These are phyloP conservation scores for Aureobasidium sp. DNA, from an alignment of 2,329 filamentous ascomycete species.

Conservation along the genomic window DNA sequence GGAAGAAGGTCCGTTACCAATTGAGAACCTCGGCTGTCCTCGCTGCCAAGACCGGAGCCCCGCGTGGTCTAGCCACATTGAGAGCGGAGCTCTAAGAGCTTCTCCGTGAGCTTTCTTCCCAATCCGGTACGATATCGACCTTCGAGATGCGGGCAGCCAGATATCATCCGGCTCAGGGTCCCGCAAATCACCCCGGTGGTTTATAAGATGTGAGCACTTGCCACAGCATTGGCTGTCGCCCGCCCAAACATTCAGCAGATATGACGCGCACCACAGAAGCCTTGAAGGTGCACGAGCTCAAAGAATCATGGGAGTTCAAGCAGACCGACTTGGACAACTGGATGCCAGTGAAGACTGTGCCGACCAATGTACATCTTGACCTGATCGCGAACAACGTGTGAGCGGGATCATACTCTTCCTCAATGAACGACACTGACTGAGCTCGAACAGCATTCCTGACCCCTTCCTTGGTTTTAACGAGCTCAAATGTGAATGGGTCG, in stretches of 20 bases:
- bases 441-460: constrained; percentile 34
- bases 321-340: constrained; percentile 34
- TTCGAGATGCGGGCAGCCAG: neutral
- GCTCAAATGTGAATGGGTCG: constrained; percentile 41
- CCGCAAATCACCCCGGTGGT: neutral
- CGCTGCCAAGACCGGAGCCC: neutral
- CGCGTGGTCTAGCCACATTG: neutral
- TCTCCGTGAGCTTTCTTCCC: neutral
- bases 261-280: neutral
- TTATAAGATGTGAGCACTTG: constrained; percentile 1
- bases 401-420: constrained; percentile 7
- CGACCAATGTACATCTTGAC: constrained; percentile 41
- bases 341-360: constrained; percentile 36
- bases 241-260: neutral
- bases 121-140: neutral
- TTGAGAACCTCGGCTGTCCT: neutral
- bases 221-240: neutral
- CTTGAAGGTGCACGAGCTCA: constrained; percentile 18
- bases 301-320: constrained; percentile 37
- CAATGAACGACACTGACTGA: no score
- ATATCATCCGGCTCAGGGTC: neutral
- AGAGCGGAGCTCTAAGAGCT: neutral
- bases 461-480: constrained; percentile 44
- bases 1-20: neutral
- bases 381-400: constrained; percentile 38